These are phyloP conservation scores for Fallopia convolvulus DNA, from an alignment of 148 eudicot genomes.

Conservation along the genomic window DNA sequence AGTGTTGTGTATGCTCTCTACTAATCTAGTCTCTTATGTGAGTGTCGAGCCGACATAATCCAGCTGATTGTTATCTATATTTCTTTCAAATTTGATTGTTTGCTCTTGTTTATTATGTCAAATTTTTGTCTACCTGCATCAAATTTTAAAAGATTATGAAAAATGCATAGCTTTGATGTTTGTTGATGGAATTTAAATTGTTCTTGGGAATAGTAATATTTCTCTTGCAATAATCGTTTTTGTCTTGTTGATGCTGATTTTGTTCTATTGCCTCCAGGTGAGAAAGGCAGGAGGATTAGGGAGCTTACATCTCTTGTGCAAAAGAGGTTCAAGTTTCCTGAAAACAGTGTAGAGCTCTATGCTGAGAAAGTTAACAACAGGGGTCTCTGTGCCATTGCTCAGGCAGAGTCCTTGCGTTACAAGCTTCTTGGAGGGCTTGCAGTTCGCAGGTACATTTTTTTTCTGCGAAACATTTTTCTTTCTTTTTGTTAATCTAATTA, in stretches of 20 bases:
- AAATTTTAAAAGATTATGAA: too few species aligned
- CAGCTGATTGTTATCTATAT: not conserved
- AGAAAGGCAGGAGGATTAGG: slow-evolving; percentile 55
- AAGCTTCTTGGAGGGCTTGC: slow-evolving; percentile 59
- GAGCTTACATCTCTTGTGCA: slow-evolving; percentile 52
- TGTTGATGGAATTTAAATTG: too few species aligned
- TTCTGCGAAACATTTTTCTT: not conserved
- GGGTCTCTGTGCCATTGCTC: slow-evolving; percentile 51
- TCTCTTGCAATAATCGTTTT: not conserved
- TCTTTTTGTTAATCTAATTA: not conserved
- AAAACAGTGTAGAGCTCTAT: slow-evolving; percentile 57
- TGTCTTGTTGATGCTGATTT: not conserved
- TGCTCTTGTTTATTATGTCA: not conserved
- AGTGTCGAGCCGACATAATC: not conserved
- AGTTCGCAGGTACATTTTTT: slow-evolving; percentile 35
- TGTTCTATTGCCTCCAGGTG: slow-evolving; percentile 23
- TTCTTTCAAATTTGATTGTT: not conserved
- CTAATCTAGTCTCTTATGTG: not conserved
- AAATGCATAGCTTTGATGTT: too few species aligned
- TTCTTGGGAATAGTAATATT: not conserved
- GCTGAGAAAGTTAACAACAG: slow-evolving; percentile 52
- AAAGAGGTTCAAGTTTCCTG: slow-evolving; percentile 53
- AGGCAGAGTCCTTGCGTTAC: slow-evolving; percentile 60
- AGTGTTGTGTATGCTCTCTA: not conserved
- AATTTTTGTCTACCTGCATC: not conserved